Conservation (phyloP, 1,284 basidiomycete species). For the Sparassis latifolia region DNA sequence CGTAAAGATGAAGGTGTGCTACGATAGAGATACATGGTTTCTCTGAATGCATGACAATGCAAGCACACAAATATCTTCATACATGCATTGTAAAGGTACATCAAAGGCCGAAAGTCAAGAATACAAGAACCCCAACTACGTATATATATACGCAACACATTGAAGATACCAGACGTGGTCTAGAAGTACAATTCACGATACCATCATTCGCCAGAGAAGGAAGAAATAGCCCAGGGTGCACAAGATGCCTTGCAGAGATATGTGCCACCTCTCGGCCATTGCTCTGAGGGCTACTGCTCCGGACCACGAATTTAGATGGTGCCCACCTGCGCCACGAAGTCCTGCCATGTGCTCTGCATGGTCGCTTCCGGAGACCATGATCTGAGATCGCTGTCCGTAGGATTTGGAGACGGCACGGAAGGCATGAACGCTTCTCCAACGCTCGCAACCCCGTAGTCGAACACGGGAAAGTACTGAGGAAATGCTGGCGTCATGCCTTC, state of each 20-base stretch:
- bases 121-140: too few species aligned
- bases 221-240: neutral
- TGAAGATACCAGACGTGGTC: neutral
- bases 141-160: too few species aligned
- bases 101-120: too few species aligned
- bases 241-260: neutral
- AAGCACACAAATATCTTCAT: too few species aligned
- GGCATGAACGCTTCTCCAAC: neutral
- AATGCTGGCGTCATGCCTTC: constrained; percentile 28
- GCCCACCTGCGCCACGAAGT: constrained; percentile 33
- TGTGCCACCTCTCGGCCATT: neutral
- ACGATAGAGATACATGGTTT: too few species aligned
- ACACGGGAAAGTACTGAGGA: constrained; percentile 72
- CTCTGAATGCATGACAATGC: too few species aligned
- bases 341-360: constrained; percentile 32
- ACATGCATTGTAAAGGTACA: too few species aligned
- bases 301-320: neutral
- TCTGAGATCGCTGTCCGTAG: constrained; percentile 19
- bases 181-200: neutral
- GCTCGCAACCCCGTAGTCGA: constrained; percentile 47
- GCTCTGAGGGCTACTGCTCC: neutral
- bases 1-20: too few species aligned
- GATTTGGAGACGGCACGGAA: constrained; percentile 19
- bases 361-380: constrained; percentile 26
- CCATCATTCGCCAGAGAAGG: neutral